Evolutionary conservation across 257 asterid species (phyloP).

Genomic region (Mitragyna speciosa): DNA sequence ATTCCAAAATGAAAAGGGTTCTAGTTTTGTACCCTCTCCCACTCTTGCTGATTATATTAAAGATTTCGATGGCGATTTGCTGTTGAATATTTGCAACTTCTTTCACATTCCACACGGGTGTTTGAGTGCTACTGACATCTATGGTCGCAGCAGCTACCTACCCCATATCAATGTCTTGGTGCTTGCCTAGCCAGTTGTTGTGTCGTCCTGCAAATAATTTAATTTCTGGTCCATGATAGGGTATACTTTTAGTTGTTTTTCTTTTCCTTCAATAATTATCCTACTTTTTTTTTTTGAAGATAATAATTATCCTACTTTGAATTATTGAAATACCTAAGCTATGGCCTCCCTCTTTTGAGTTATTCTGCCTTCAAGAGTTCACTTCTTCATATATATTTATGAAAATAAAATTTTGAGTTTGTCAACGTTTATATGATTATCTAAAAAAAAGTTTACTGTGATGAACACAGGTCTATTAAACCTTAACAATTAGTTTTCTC

Average conservation of each 20-base stretch:
- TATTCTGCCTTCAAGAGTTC: no score
- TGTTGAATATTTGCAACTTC: neutral
- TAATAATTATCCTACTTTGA: no score
- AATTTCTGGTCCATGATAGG: neutral
- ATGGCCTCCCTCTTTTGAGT: neutral
- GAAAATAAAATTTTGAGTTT: neutral
- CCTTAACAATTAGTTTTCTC: neutral
- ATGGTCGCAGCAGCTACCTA: neutral
- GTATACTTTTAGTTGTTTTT: no score
- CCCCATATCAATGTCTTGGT: neutral
- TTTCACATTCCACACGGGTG: neutral
- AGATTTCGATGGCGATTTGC: neutral
- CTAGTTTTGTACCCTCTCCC: neutral
- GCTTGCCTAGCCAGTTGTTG: neutral
- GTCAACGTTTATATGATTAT: no score
- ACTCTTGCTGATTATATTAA: neutral
- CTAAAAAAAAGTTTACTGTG: no score
- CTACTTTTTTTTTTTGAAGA: no score
- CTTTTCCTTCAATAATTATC: no score
- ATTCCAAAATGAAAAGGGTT: neutral
- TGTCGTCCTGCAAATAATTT: neutral
- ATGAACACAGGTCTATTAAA: no score
- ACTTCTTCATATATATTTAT: neutral
- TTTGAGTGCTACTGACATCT: neutral
- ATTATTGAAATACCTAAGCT: no score